Base-by-base conservation (phyloP, 139 green algal genomes). In the Chlamydomonas applanata region DNA sequence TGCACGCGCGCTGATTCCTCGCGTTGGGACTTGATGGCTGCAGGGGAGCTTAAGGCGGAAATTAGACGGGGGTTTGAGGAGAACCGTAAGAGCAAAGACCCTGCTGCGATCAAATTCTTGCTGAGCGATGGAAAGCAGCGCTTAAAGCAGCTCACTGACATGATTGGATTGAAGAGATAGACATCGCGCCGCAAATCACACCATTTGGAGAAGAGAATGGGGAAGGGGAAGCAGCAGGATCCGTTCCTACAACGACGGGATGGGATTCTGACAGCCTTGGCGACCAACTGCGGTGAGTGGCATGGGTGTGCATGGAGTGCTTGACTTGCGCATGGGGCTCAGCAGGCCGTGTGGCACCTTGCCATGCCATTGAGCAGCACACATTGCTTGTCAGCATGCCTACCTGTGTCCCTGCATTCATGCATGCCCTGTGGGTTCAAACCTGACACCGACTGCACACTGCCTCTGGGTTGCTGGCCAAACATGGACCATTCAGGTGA, bases 61-160 rank as follows among this genome's bases (percentile, higher is more conserved):
- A 68, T 88, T 7, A 66, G 83, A 1, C 44, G 45, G 14, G 44
- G 60, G 3, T 88, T 88, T 72, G 76, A 88, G 44, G 35, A 65
- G 27, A 45, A 84, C 40, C 54, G 69, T 13, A 5, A 46, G 1
- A 72, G 60, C 3, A 44, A n/a, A 0, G 69, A 86, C 34, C 19
- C 78, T 36, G 32, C 77, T 20, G 53, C 56, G 7, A 85, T 86
- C 46, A 91, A 91, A 60, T 90, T 82, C 75, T 76, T 76, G 1
- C 76, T 91, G 2, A 87, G 76, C 16, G 84, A 90, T 22, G 87
- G 78, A 5, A 33, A 69, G 9, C 66, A 73, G 71, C 74, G 76
- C 24, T 66, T 89, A 9, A 85, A 86, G 72, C 70, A 79, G 73
- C 78, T 91, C 2, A 54, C 64, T 32, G 80, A 83, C 9, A 83